A percentile compares a stretch with the other conserved stretches of the same genome.
Evolutionary conservation across 2,329 filamentous ascomycete species (phyloP).

Genomic region (Fusarium redolens): DNA sequence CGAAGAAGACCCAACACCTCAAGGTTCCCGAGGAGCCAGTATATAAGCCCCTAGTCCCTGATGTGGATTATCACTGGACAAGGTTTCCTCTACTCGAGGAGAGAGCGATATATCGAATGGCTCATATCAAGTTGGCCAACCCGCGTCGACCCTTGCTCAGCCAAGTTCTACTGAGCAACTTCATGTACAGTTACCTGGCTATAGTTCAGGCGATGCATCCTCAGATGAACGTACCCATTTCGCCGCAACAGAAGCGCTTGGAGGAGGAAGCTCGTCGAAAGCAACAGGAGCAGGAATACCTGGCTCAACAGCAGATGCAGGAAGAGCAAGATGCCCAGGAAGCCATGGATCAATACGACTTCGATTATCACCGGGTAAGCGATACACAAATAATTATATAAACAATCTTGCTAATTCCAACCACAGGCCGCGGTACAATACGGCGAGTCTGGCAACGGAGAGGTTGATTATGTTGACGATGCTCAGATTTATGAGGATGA

Average conservation of each 20-base stretch:
- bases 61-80: constrained; percentile 96
- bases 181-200: constrained; percentile 99
- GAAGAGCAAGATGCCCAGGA: constrained; percentile 59
- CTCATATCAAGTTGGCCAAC: constrained; percentile 98
- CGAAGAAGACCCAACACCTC: constrained; percentile 80
- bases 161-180: constrained; percentile 96
- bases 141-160: constrained; percentile 91
- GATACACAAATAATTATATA: not conserved
- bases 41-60: constrained; percentile 78
- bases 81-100: constrained; percentile 95
- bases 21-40: constrained; percentile 83
- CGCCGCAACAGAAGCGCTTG: constrained; percentile 75
- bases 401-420: constrained; percentile 2
- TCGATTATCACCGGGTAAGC: constrained; percentile 65
- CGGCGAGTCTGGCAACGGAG: constrained; percentile 56
- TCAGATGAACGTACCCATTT: constrained; percentile 89
- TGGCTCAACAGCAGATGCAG: constrained; percentile 60
- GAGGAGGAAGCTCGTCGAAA: constrained; percentile 66
- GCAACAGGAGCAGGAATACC: constrained; percentile 61
- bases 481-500: constrained; percentile 66
- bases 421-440: constrained; percentile 59
- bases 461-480: constrained; percentile 63
- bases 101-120: constrained; percentile 97
- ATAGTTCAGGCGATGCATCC: constrained; percentile 99
- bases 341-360: constrained; percentile 63